These are phyloP conservation scores for Phytophthora constricta DNA, from an alignment of 352 stramenopile genomes.

Conservation along the genomic window DNA sequence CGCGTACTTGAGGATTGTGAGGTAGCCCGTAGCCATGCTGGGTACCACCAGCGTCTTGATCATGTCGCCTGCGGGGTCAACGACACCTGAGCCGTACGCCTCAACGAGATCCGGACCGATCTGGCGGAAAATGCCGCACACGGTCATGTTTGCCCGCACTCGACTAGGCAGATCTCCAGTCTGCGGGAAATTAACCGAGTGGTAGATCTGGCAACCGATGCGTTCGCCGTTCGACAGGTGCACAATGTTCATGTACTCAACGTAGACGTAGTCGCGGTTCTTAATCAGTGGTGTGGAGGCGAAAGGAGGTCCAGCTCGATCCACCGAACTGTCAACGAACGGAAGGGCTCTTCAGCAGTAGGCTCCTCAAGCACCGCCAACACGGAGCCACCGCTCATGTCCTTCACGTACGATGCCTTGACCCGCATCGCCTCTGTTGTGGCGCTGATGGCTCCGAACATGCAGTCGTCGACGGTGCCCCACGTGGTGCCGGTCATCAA, in stretches of 20 bases:
- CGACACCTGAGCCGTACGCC: conserved; percentile 41
- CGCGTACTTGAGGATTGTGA: conserved; percentile 36
- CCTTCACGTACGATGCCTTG: conserved; percentile 52
- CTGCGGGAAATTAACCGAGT: conserved; percentile 56
- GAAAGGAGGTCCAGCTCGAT: conserved; percentile 38
- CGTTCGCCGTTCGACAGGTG: conserved; percentile 36
- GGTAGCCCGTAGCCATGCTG: conserved; percentile 23
- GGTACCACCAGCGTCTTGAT: conserved; percentile 30
- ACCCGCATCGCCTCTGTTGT: conserved; percentile 42
- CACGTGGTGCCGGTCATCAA: conserved; percentile 34
- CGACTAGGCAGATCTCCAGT: conserved; percentile 35
- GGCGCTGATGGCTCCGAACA: conserved; percentile 40
- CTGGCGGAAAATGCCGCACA: conserved; percentile 61
- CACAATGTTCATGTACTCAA: conserved; percentile 55
- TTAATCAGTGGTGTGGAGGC: conserved; percentile 27
- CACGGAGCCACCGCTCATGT: conserved; percentile 44
- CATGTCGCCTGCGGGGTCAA: conserved; percentile 39
- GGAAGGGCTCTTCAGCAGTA: conserved; percentile 52
- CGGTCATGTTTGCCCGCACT: conserved; percentile 50
- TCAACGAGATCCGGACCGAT: conserved; percentile 46
- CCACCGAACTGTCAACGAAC: conserved; percentile 38
- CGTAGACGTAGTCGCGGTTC: conserved; percentile 53
- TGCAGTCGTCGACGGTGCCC: conserved; percentile 40
- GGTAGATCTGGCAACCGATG: conserved; percentile 53
- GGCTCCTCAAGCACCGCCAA: conserved; percentile 45